Evolutionary conservation across 2,329 filamentous ascomycete genomes (phyloP).

Genomic region (Aspergillus melleus): DNA sequence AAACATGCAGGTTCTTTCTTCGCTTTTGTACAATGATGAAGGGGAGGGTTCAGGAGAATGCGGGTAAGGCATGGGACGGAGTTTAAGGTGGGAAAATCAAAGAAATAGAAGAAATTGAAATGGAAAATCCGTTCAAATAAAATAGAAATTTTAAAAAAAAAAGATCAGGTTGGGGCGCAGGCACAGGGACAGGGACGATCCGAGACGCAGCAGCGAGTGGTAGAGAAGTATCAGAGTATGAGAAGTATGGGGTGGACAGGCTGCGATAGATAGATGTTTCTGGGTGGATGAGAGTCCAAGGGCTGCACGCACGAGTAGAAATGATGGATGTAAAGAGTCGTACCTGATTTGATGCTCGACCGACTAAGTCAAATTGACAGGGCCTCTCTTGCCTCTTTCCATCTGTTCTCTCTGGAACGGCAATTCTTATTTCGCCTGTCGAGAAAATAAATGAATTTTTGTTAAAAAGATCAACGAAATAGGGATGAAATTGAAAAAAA

Average conservation of each 20-base stretch:
- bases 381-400: background rate
- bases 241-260: slow-evolving; percentile 8
- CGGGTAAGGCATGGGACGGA: slow-evolving; percentile 30
- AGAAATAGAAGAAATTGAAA: slow-evolving; percentile 6
- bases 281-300: background rate
- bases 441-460: background rate
- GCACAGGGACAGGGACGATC: slow-evolving; percentile 25
- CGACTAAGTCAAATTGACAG: slow-evolving; percentile 6
- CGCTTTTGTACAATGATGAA: slow-evolving; percentile 14
- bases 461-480: background rate
- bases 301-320: background rate
- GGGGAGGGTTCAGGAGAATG: slow-evolving; percentile 16
- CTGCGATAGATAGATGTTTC: slow-evolving; percentile 1
- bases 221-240: slow-evolving; percentile 5
- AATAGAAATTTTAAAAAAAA: slow-evolving; percentile 7
- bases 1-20: slow-evolving; percentile 7
- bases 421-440: slow-evolving; percentile 1
- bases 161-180: slow-evolving; percentile 17
- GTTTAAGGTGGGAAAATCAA: slow-evolving; percentile 17
- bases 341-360: slow-evolving; percentile 10
- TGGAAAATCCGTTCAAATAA: slow-evolving; percentile 9
- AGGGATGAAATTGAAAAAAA: background rate
- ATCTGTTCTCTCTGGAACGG: background rate
- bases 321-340: background rate
- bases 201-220: slow-evolving; percentile 14